These are phyloP conservation scores for Raddia distichophylla DNA, from an alignment of 176 grass and related monocot species.

Conservation along the genomic window DNA sequence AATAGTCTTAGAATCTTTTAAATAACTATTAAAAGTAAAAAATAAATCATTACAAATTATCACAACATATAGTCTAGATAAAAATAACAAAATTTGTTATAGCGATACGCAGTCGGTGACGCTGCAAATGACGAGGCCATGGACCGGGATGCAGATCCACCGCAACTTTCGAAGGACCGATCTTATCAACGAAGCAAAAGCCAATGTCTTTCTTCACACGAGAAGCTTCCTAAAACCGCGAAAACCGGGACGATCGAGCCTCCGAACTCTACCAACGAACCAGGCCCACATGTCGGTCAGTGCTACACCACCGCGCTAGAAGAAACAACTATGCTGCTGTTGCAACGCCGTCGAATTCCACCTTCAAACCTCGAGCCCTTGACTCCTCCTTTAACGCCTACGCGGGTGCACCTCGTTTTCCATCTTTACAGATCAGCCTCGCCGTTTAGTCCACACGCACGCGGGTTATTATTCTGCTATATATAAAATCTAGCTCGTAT, in stretches of 20 bases:
- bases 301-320: background rate
- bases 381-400: constrained; percentile 16
- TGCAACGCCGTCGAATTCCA: background rate
- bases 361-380: too few relatives aligned
- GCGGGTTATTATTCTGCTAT: background rate
- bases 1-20: too few relatives aligned
- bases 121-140: background rate
- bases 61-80: too few relatives aligned
- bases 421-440: constrained; percentile 45
- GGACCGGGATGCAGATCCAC: background rate
- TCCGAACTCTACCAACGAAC: background rate
- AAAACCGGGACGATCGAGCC: background rate
- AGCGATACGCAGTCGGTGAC: too few relatives aligned
- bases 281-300: constrained; percentile 1
- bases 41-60: too few relatives aligned
- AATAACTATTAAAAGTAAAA: too few relatives aligned
- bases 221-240: background rate
- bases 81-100: too few relatives aligned
- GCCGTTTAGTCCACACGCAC: constrained; percentile 7
- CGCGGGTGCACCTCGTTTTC: constrained; percentile 27
- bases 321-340: background rate
- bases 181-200: background rate
- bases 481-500: background rate
- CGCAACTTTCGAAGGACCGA: background rate
- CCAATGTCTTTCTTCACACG: background rate